Conservation (phyloP, 257 asterid species). For the Lantana camara region DNA sequence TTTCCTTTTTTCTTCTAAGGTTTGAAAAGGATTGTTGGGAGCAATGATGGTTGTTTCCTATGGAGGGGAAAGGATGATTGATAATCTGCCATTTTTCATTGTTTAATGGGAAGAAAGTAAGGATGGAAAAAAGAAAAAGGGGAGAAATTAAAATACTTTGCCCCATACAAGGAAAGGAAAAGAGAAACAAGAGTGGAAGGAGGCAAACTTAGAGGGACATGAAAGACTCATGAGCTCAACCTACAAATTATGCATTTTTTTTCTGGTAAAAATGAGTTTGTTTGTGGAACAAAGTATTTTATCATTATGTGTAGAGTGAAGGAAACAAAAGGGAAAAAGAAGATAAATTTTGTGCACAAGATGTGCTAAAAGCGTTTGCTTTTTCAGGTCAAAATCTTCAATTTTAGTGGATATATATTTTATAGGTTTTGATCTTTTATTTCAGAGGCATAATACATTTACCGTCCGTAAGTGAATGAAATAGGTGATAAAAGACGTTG, state of each 20-base stretch:
- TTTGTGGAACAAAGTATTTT: constrained; percentile 29
- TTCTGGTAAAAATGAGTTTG: constrained; percentile 22
- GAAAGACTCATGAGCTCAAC: constrained; percentile 43
- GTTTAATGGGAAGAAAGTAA: constrained; percentile 53
- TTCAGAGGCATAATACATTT: too few species aligned
- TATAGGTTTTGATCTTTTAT: too few species aligned
- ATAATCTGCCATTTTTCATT: constrained; percentile 76
- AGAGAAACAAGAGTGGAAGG: constrained; percentile 28
- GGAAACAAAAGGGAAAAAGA: constrained; percentile 37
- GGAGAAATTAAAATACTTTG: constrained; percentile 14
- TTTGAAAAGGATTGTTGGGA: constrained; percentile 80
- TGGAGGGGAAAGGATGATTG: constrained; percentile 84
- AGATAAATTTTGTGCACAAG: constrained; percentile 23
- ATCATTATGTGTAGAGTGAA: constrained; percentile 39
- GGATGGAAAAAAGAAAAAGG: constrained; percentile 22
- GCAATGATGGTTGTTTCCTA: constrained; percentile 97
- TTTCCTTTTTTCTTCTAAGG: constrained; percentile 37
- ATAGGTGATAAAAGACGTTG: too few species aligned
- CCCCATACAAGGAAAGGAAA: too few species aligned
- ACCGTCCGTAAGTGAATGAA: too few species aligned
- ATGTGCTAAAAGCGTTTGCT: constrained; percentile 18
- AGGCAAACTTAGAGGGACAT: constrained; percentile 42
- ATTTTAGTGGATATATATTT: constrained; percentile 45
- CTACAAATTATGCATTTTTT: constrained; percentile 32
- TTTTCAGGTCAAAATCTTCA: background rate